phyloP scores from a whole-genome alignment of 2,329 filamentous ascomycete genomes.

The Uncinocarpus reesii region DNA sequence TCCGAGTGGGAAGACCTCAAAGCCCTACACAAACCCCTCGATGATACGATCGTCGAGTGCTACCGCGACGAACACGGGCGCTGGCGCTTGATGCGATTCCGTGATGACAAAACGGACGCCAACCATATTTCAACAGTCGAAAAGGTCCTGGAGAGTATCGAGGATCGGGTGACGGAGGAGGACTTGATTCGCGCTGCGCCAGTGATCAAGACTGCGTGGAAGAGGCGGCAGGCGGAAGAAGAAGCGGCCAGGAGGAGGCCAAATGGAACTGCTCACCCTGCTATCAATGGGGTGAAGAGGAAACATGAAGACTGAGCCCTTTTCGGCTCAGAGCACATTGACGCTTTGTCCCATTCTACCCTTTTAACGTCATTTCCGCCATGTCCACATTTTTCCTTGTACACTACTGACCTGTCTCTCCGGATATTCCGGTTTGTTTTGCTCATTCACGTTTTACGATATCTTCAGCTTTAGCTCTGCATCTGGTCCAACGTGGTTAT shows the following conservation, averaged over 20 bases:
- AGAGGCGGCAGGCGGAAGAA: slow-evolving; percentile 45
- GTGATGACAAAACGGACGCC: slow-evolving; percentile 83
- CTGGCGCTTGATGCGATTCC: slow-evolving; percentile 82
- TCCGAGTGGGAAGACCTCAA: slow-evolving; percentile 81
- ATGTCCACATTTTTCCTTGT: background rate
- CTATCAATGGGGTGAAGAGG: slow-evolving; percentile 27
- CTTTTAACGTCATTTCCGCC: background rate
- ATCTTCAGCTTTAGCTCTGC: background rate
- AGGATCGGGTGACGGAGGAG: slow-evolving; percentile 70
- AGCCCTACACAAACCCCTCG: slow-evolving; percentile 59
- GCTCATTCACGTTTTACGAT: background rate
- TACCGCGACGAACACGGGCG: slow-evolving; percentile 62
- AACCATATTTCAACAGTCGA: slow-evolving; percentile 79
- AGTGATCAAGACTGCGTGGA: slow-evolving; percentile 71
- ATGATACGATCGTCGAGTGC: slow-evolving; percentile 84
- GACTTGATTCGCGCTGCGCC: slow-evolving; percentile 63
- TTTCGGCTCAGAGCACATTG: background rate
- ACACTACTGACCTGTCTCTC: background rate
- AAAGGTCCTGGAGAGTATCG: slow-evolving; percentile 82
- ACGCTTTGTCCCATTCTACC: background rate
- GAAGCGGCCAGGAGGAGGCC: slow-evolving; percentile 18
- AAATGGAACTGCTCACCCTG: slow-evolving; percentile 20
- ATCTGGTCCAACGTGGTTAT: background rate
- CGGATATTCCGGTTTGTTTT: background rate
- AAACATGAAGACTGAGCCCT: slow-evolving; percentile 29